Evolutionary conservation across 2,329 filamentous ascomycete species (phyloP), one percentile per base, ranked within the genome.

Genomic region (Gaeumannomyces tritici): DNA sequence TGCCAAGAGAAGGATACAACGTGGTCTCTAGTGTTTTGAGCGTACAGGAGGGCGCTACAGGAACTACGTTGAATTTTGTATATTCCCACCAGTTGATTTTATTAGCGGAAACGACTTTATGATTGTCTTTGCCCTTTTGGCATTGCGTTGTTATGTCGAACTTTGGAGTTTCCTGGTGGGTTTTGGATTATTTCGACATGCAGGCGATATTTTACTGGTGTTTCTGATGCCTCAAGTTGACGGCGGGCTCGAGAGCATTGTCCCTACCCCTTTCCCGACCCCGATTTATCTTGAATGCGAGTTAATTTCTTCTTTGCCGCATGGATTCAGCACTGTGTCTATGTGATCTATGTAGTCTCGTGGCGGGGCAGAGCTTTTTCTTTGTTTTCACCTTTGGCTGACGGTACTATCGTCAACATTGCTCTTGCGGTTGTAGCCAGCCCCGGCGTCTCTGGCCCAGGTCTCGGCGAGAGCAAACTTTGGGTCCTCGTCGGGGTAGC

Each of bases 401-500:
- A 84, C 77, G 62, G 80, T 69, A 66, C 82, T 82, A 51, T 79
- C 80, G 62, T 85, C 82, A 8, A 85, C 80, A 4, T 77, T 74
- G 64, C 82, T 85, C 71, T 75, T 80, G 68, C 80, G 83, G 62
- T 74, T 77, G 62, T 77, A 77, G 57, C 76, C 73, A 42, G 73
- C 73, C 28, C 60, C 60, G 21, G 78, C 79, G 64, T 84, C 82
- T 59, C 76, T 76, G 2, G 83, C 78, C 88, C 91, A 98, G 1
- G 92, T 96, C 74, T 93, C 90, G 0, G 89, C 91, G 31, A 93
- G 75, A 11, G 86, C 89, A 59, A 87, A 83, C 67, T 89, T 87
- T 0, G 89, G 87, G 68, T 96, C 90, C 67, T 96, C 89, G 64
- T 96, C 91, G 0, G 89, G 83, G 65, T 89, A 85, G 1, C 92